Evolutionary conservation across 2,329 filamentous ascomycete genomes (phyloP).

Genomic region (Meredithiella fracta): DNA sequence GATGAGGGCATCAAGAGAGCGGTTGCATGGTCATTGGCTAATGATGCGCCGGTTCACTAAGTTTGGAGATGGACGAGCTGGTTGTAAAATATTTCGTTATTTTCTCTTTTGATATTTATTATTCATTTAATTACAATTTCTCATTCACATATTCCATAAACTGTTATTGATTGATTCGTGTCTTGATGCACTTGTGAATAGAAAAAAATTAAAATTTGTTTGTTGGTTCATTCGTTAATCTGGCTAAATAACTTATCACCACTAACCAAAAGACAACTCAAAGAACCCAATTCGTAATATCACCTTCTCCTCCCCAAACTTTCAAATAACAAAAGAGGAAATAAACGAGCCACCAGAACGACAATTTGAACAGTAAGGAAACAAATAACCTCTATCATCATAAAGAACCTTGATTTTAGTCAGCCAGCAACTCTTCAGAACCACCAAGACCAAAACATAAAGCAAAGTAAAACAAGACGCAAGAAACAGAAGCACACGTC

Average conservation of each 20-base stretch:
- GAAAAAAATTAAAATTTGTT: neutral
- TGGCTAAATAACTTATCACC: neutral
- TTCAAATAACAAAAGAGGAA: neutral
- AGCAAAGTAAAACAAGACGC: conserved; percentile 6
- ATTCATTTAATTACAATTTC: too few species aligned
- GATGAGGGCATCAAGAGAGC: conserved; percentile 44
- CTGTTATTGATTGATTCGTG: too few species aligned
- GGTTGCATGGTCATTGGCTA: conserved; percentile 38
- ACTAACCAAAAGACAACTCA: neutral
- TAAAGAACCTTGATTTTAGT: too few species aligned
- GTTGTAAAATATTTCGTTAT: neutral
- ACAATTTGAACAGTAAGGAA: too few species aligned
- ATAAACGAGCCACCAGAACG: too few species aligned
- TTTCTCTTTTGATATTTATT: neutral
- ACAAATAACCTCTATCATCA: too few species aligned
- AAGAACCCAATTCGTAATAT: neutral
- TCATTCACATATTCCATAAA: too few species aligned
- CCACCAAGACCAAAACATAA: conserved; percentile 12
- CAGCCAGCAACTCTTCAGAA: conserved; percentile 14
- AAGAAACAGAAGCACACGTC: conserved; percentile 13
- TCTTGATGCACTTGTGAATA: too few species aligned
- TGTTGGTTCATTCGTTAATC: too few species aligned
- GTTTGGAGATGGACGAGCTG: neutral
- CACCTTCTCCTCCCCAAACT: neutral
- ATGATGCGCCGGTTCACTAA: conserved; percentile 18